These are phyloP conservation scores for Cladorrhinum sp. DNA, from an alignment of 2,329 filamentous ascomycete species.

Conservation along the genomic window DNA sequence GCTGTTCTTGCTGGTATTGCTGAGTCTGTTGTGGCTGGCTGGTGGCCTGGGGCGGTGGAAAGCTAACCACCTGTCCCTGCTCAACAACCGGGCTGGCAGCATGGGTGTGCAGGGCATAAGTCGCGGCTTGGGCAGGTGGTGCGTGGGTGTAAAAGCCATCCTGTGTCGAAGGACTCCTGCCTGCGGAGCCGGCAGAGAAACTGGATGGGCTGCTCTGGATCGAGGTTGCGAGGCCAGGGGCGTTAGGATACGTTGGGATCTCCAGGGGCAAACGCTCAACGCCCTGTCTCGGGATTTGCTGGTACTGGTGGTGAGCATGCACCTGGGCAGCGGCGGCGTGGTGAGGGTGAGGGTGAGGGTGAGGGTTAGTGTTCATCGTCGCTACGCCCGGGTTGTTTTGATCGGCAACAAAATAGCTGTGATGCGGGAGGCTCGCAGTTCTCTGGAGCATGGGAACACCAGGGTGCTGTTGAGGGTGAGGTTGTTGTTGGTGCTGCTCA, in stretches of 20 bases:
- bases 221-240: conserved; percentile 50
- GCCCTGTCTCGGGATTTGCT: conserved; percentile 51
- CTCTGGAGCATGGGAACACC: conserved; percentile 49
- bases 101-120: conserved; percentile 44
- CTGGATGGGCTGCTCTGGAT: conserved; percentile 51
- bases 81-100: conserved; percentile 47
- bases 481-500: conserved; percentile 32
- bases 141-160: conserved; percentile 59
- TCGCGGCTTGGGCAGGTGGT: conserved; percentile 42
- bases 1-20: conserved; percentile 38
- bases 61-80: conserved; percentile 35
- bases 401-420: conserved; percentile 57
- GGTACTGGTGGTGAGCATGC: conserved; percentile 50
- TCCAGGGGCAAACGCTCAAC: conserved; percentile 47
- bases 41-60: conserved; percentile 30
- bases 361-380: conserved; percentile 53
- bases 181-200: conserved; percentile 52
- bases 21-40: conserved; percentile 34
- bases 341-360: conserved; percentile 3
- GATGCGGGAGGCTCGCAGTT: conserved; percentile 45
- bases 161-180: conserved; percentile 51
- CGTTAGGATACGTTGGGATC: conserved; percentile 45
- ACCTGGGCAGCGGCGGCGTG: conserved; percentile 30
- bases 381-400: conserved; percentile 61
- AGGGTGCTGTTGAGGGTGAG: conserved; percentile 36